phyloP scores from a whole-genome alignment of 75 land plant genomes.

The Sequoia sempervirens region DNA sequence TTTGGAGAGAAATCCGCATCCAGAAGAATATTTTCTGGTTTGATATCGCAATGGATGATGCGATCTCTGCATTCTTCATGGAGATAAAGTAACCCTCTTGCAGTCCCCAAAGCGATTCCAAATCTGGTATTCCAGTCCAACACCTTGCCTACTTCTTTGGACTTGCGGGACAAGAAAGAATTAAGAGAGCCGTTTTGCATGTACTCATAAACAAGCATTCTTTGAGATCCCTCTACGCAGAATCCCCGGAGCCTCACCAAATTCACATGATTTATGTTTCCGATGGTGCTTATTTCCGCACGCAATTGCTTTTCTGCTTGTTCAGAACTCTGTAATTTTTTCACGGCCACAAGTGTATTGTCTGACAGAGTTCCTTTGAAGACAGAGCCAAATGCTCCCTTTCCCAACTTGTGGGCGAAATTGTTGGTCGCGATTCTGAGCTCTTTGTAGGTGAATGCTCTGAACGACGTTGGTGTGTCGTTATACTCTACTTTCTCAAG shows the following conservation, averaged over 20 bases:
- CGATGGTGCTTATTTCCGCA: slow-evolving; percentile 73
- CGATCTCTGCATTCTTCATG: slow-evolving; percentile 58
- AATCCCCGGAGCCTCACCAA: slow-evolving; percentile 74
- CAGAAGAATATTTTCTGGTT: slow-evolving; percentile 75
- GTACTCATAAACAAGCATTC: slow-evolving; percentile 33
- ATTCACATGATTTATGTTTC: slow-evolving; percentile 80
- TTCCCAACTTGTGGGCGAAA: slow-evolving; percentile 10
- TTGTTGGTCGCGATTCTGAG: slow-evolving; percentile 16
- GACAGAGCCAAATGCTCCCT: slow-evolving; percentile 79
- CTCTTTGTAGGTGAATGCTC: slow-evolving; percentile 23
- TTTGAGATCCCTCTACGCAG: slow-evolving; percentile 28
- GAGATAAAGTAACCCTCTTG: slow-evolving; percentile 59
- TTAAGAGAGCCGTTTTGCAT: slow-evolving; percentile 34
- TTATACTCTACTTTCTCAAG: neutral
- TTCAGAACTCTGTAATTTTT: slow-evolving; percentile 56
- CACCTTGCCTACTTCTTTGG: neutral
- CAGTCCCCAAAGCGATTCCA: slow-evolving; percentile 57
- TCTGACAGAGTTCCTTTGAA: slow-evolving; percentile 56
- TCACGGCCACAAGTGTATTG: slow-evolving; percentile 57
- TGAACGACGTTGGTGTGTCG: neutral
- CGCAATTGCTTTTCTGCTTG: slow-evolving; percentile 84
- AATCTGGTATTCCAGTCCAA: slow-evolving; percentile 49
- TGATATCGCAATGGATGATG: slow-evolving; percentile 66
- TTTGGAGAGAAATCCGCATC: slow-evolving; percentile 47
- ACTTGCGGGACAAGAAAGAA: slow-evolving; percentile 33